These are phyloP conservation scores for Purshia tridentata DNA, from an alignment of 306 rosid genomes.

Conservation along the genomic window DNA sequence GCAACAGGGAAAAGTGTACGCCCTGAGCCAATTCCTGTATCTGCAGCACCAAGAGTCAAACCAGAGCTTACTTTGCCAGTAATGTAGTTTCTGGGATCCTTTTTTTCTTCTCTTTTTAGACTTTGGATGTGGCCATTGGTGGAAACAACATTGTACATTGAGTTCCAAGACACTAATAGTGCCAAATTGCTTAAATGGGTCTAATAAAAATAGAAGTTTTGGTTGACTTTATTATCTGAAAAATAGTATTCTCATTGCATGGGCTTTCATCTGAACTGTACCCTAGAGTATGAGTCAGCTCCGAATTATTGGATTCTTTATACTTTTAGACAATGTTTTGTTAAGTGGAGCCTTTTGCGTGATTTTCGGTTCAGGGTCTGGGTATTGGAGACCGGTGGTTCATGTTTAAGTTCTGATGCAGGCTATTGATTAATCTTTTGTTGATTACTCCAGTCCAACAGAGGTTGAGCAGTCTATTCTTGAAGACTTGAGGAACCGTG, in stretches of 20 bases:
- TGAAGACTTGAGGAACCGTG: conserved; percentile 95
- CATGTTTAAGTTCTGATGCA: conserved; percentile 12
- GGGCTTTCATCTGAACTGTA: neutral
- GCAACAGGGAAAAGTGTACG: conserved; percentile 67
- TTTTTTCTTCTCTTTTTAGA: neutral
- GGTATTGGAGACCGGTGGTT: conserved; percentile 1
- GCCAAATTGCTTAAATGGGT: neutral
- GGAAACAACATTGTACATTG: neutral
- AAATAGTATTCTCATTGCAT: neutral
- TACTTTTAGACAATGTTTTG: neutral
- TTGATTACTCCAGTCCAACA: conserved; percentile 60
- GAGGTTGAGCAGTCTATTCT: conserved; percentile 93
- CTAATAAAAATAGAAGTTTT: neutral
- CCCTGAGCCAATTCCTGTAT: conserved; percentile 53
- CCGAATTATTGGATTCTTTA: neutral
- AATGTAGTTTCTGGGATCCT: conserved; percentile 58
- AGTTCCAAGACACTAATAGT: neutral
- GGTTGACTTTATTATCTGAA: neutral
- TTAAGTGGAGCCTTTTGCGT: neutral
- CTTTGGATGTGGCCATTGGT: neutral
- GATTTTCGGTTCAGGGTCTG: conserved; percentile 13
- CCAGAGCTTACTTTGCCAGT: conserved; percentile 81
- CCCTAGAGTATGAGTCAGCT: neutral
- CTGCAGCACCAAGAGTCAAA: conserved; percentile 85
- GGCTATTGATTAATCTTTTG: conserved; percentile 19